These are phyloP conservation scores for Peronospora tabacina DNA, from an alignment of 352 stramenopile species.

Conservation along the genomic window DNA sequence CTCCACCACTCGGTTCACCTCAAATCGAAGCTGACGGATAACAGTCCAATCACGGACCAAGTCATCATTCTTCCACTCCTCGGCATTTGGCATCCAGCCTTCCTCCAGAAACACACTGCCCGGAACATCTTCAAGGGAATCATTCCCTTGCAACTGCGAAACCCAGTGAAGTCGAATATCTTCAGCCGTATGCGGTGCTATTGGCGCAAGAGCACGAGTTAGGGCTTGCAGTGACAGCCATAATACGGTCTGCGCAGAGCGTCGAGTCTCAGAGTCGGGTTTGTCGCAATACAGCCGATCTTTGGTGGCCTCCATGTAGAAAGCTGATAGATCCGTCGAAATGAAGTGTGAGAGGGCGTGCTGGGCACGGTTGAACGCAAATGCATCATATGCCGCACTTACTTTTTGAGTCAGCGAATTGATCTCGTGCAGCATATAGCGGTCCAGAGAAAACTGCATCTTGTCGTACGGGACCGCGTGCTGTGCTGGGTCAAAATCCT, in stretches of 20 bases:
- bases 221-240: conserved; percentile 59
- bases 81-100: conserved; percentile 45
- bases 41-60: conserved; percentile 79
- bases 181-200: conserved; percentile 94
- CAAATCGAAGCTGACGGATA: conserved; percentile 80
- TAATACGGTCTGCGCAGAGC: conserved; percentile 84
- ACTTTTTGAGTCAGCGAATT: conserved; percentile 75
- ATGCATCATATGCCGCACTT: conserved; percentile 74
- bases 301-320: conserved; percentile 97
- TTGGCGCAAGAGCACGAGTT: conserved; percentile 69
- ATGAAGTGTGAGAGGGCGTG: conserved; percentile 91
- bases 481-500: conserved; percentile 86
- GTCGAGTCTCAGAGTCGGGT: conserved; percentile 68
- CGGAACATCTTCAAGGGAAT: conserved; percentile 43
- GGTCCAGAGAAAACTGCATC: conserved; percentile 84
- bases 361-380: conserved; percentile 89
- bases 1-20: conserved; percentile 76
- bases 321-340: conserved; percentile 93
- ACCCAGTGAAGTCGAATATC: conserved; percentile 91
- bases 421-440: conserved; percentile 94
- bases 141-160: conserved; percentile 36
- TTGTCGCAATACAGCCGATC: conserved; percentile 95
- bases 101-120: conserved; percentile 72
- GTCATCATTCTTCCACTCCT: conserved; percentile 43
- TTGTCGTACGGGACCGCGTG: conserved; percentile 84